Base-by-base conservation (phyloP, 2,329 filamentous ascomycete genomes). In the Fusarium algeriense region DNA sequence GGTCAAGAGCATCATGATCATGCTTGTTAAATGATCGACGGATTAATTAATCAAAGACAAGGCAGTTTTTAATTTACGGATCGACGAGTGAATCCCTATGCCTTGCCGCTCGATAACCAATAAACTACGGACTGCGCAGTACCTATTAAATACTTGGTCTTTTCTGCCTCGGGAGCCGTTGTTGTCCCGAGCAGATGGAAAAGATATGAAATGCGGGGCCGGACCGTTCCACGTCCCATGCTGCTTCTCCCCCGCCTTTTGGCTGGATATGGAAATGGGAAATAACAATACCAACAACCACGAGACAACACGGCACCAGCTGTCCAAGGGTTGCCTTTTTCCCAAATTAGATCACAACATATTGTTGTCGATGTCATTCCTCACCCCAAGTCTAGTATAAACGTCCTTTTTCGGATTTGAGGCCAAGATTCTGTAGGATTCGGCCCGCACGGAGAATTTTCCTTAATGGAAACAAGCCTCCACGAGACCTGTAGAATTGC, bases 221-320 rank as follows among this genome's bases (percentile, higher is more conserved):
- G 68, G 60, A 59, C 68, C 68, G 67, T 63, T 70, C 61, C 53
- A 63, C 46, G 53, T 58, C 60, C 57, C 54, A 57, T 52, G 53
- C 32, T 40, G 56, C 37, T 23, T 57, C 61, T 48, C 73, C 73
- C 73, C 73, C 70, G 63, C 68, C 60, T 70, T 67, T 62, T 73
- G 60, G 60, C 73, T 64, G 38, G 45, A 75, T 61, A 56, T 60
- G 73, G 73, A 54, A 65, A 66, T 40, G 56, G 53, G 49, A 56
- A 60, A 34, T 60, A 60, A 23, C 23, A 45, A 30, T 30, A 30
- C 30, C 10, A 34, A 28, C 37, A 17, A 30, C 49, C 60, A 46
- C 40, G 26, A 55, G 46, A 62, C 34, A 35, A n/a, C 20, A 15
- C 46, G 9, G 41, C 38, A 43, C 35, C 48, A 59, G 34, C 35